These are phyloP conservation scores for Cyberlindnera galapagoensis DNA, from an alignment of 805 yeast species.

Conservation along the genomic window DNA sequence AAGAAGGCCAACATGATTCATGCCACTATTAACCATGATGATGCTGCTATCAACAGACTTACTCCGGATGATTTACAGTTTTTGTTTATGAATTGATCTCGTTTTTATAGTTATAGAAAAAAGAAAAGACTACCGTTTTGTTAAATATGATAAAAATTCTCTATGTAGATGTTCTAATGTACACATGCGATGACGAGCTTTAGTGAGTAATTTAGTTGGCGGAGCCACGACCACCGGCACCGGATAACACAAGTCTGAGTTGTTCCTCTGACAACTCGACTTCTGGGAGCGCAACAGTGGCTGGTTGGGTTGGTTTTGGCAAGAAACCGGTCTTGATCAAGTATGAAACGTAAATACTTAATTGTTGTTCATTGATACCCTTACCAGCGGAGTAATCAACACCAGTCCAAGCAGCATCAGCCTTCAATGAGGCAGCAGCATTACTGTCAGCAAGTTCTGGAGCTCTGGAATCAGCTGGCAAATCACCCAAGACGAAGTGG, in stretches of 20 bases:
- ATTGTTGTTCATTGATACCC: conserved; percentile 62
- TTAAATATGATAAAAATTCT: no score
- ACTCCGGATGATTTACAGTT: conserved; percentile 95
- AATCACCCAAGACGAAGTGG: conserved; percentile 88
- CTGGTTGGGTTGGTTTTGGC: conserved; percentile 47
- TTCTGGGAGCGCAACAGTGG: conserved; percentile 45
- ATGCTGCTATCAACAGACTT: conserved; percentile 78
- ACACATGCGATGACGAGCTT: no score
- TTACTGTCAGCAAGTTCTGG: conserved; percentile 91
- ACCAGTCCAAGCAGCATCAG: conserved; percentile 59
- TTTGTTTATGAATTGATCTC: conserved; percentile 77
- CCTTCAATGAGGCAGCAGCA: conserved; percentile 60
- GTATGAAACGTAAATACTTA: conserved; percentile 77
- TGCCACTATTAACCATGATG: conserved; percentile 92
- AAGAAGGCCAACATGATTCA: conserved; percentile 97
- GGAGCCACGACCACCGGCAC: conserved; percentile 73
- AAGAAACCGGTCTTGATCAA: conserved; percentile 76
- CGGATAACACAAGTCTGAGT: conserved; percentile 48
- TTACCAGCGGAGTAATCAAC: conserved; percentile 61
- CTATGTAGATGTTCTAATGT: no score
- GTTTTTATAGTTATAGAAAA: no score
- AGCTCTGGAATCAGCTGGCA: conserved; percentile 88
- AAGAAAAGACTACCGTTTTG: no score
- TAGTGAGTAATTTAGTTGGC: conserved; percentile 33
- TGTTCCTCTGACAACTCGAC: conserved; percentile 51